A percentile compares a stretch with the other conserved stretches of the same genome.
phyloP scores from a whole-genome alignment of 495 filamentous ascomycete genomes.

The Talaromyces adpressus region DNA sequence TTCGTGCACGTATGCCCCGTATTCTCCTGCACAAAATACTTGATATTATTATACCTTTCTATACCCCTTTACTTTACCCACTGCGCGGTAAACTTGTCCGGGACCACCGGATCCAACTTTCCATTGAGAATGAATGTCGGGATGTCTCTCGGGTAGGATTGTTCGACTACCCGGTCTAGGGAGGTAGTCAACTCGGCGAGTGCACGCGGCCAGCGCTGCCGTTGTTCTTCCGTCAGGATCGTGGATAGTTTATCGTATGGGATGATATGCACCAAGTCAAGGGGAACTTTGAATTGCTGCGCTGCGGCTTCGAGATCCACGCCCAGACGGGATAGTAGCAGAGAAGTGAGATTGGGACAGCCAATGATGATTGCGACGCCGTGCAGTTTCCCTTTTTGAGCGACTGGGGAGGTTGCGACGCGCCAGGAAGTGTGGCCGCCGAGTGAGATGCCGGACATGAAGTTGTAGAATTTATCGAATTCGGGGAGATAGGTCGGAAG shows the following conservation, averaged over 20 bases:
- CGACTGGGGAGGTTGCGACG: not conserved
- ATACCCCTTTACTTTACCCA: not conserved
- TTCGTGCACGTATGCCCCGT: slow-evolving; percentile 4
- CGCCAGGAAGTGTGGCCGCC: slow-evolving; percentile 8
- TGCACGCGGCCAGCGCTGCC: not conserved
- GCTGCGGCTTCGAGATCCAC: not conserved
- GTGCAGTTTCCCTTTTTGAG: not conserved
- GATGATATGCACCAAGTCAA: not conserved
- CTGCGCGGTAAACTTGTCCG: slow-evolving; percentile 1
- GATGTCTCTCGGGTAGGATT: slow-evolving; percentile 1
- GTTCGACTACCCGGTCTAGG: not conserved
- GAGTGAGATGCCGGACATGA: slow-evolving; percentile 9
- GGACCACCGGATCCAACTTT: slow-evolving; percentile 1
- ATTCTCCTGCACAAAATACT: slow-evolving; percentile 8
- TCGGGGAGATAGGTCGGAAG: slow-evolving; percentile 1
- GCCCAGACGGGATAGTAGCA: slow-evolving; percentile 1
- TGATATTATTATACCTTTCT: slow-evolving; percentile 3
- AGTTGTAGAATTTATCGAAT: slow-evolving; percentile 6
- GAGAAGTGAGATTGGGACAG: not conserved
- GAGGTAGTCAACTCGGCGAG: not conserved
- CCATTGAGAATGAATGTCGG: slow-evolving; percentile 7
- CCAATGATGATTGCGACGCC: slow-evolving; percentile 6
- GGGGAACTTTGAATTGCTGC: not conserved
- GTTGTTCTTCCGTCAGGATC: not conserved
- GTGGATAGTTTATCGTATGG: slow-evolving; percentile 1